Percentiles rank a stretch among this genome's conserved stretches.
These are phyloP conservation scores for Russula abietina DNA, from an alignment of 768 basidiomycete species.

Conservation along the genomic window DNA sequence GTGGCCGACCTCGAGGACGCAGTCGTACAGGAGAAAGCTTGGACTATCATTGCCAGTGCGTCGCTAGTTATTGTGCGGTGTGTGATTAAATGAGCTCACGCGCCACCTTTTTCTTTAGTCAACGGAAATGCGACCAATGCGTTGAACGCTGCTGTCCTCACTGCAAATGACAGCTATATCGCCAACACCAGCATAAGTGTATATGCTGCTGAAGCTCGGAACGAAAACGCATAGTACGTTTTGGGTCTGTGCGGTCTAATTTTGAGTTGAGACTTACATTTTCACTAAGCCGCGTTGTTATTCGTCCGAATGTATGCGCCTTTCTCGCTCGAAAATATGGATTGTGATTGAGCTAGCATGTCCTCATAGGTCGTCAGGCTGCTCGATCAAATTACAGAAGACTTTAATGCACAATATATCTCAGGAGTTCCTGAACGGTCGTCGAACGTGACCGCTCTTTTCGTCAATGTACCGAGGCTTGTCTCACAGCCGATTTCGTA, in stretches of 20 bases:
- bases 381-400: slow-evolving; percentile 36
- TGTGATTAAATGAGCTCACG: slow-evolving; percentile 30
- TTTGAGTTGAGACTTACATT: background rate
- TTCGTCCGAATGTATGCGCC: slow-evolving; percentile 1
- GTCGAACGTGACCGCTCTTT: slow-evolving; percentile 34
- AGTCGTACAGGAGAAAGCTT: slow-evolving; percentile 46
- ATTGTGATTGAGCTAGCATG: background rate
- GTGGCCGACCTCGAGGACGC: slow-evolving; percentile 38
- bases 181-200: slow-evolving; percentile 39
- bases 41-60: slow-evolving; percentile 52
- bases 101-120: slow-evolving; percentile 33
- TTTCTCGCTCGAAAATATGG: background rate
- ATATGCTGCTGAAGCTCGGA: slow-evolving; percentile 45
- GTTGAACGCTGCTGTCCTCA: slow-evolving; percentile 26
- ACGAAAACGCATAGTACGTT: slow-evolving; percentile 51
- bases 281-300: slow-evolving; percentile 6
- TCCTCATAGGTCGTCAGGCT: slow-evolving; percentile 29
- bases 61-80: background rate
- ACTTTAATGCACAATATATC: slow-evolving; percentile 34
- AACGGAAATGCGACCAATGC: slow-evolving; percentile 28
- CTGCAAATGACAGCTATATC: slow-evolving; percentile 38
- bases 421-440: slow-evolving; percentile 26
- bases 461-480: slow-evolving; percentile 44
- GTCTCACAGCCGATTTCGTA: slow-evolving; percentile 46
- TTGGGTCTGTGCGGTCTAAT: background rate